Conservation (phyloP, 345 rosid species). For the Zanthoxylum bungeanum region DNA sequence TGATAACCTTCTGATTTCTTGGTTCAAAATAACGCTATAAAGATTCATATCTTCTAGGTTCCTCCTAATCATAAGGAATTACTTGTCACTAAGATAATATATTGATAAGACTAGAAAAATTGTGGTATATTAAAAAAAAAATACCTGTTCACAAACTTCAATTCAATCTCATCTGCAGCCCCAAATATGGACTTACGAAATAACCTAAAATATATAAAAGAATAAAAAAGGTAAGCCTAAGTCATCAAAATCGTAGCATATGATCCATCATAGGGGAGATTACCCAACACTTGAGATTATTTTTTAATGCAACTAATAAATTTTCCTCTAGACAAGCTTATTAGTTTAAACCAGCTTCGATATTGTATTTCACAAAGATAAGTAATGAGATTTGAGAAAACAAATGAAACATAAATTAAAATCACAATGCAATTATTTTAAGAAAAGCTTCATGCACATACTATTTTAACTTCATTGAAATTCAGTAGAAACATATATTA, state of each 20-base stretch:
- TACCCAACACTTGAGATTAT: background rate
- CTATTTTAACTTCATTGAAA: background rate
- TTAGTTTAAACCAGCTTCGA: background rate
- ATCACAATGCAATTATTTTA: background rate
- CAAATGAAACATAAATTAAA: background rate
- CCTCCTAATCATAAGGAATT: conserved; percentile 50
- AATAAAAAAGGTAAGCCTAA: background rate
- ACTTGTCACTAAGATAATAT: conserved; percentile 13
- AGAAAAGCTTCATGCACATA: background rate
- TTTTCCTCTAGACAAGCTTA: background rate
- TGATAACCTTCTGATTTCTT: conserved; percentile 83
- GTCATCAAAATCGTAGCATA: background rate
- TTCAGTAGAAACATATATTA: background rate
- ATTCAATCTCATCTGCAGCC: conserved; percentile 91
- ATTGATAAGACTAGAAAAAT: too few relatives aligned
- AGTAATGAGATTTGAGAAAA: background rate
- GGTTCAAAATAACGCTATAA: conserved; percentile 81
- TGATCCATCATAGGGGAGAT: background rate
- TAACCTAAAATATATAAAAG: conserved; percentile 44
- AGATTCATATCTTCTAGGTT: conserved; percentile 86
- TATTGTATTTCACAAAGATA: background rate
- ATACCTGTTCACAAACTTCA: conserved; percentile 94
- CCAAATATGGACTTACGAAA: conserved; percentile 96
- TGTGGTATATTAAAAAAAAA: too few relatives aligned
- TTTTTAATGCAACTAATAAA: background rate